These are phyloP conservation scores for Carnegiea gigantea DNA, from an alignment of 179 eudicot species.

Conservation along the genomic window DNA sequence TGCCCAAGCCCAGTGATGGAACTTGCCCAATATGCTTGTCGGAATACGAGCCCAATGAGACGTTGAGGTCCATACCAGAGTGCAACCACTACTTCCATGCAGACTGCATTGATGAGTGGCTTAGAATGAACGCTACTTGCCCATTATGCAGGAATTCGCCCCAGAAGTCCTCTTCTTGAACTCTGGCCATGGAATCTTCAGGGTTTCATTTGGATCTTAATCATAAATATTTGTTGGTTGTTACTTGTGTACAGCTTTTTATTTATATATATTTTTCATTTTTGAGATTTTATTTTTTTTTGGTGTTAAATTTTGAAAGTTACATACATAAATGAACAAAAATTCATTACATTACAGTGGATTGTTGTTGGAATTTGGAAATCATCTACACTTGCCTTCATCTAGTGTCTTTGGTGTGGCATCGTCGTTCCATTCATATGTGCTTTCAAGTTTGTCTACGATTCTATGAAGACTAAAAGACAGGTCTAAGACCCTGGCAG, in stretches of 20 bases:
- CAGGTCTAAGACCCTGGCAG: no score
- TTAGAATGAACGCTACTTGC: constrained; percentile 65
- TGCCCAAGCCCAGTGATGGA: constrained; percentile 54
- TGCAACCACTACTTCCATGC: constrained; percentile 86
- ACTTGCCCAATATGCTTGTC: constrained; percentile 77
- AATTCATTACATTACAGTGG: no score
- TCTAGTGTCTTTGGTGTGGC: no score
- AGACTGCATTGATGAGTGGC: constrained; percentile 81
- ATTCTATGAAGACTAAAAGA: no score
- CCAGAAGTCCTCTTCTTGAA: constrained; percentile 1
- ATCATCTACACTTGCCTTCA: no score
- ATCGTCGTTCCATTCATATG: no score
- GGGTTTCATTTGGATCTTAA: neutral
- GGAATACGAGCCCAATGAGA: constrained; percentile 71
- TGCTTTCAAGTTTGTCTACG: no score
- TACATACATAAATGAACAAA: neutral
- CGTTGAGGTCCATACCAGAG: constrained; percentile 64
- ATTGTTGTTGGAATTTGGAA: no score
- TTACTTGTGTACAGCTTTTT: neutral
- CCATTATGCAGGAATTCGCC: constrained; percentile 85
- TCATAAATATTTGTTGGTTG: no score
- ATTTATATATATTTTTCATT: no score
- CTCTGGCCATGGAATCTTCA: neutral
- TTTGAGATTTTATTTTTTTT: neutral
- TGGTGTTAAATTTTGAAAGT: neutral